Evolutionary conservation across 495 filamentous ascomycete genomes (phyloP), one percentile per base, ranked within the genome.

Genomic region (Trichocladium uniseriatum): DNA sequence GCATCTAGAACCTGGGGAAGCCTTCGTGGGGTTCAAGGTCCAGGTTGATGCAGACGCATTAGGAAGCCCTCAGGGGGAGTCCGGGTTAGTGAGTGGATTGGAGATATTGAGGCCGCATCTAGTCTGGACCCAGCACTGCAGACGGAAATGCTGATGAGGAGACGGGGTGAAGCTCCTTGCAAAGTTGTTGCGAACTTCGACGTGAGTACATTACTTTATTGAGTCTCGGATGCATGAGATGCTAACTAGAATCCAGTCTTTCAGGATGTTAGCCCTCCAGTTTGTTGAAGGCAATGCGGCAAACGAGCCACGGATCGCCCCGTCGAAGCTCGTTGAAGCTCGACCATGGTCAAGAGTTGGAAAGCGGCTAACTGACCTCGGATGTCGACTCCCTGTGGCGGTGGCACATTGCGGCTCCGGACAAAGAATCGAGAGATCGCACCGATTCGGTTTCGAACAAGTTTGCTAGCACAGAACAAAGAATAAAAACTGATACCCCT

Each of bases 151-250:
- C 18, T 52, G 18, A 20, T 10, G 14, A n/a, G n/a, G 24, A 27
- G 28, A n/a, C 7, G 1, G 37, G 35, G n/a, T 22, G 41, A 29
- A 5, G 13, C 5, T 2, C 32, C 44, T 18, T 45, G 36, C 22
- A 39, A 35, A n/a, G 10, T 57, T 13, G 37, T 43, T 18, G 54
- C 49, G 18, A 52, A 45, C 3, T 53, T 53, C 21, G 54, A 57
- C 40, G 54, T 57, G 34, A 53, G 54, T 47, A 10, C 24, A 27
- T 8, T 8, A 3, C 3, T 27, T 27, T 8, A 4, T 8, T 8
- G 4, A 3, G 4, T 27, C 24, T 8, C 24, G 24, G 24, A 3
- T 27, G 24, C 24, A 27, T 27, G 24, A 27, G 8, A 27, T 3
- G 10, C 35, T 44, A 45, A 36, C 29, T 21, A 8, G 6, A 27